Conservation (phyloP, 1,284 basidiomycete genomes). For the Marasmius fiardii region DNA sequence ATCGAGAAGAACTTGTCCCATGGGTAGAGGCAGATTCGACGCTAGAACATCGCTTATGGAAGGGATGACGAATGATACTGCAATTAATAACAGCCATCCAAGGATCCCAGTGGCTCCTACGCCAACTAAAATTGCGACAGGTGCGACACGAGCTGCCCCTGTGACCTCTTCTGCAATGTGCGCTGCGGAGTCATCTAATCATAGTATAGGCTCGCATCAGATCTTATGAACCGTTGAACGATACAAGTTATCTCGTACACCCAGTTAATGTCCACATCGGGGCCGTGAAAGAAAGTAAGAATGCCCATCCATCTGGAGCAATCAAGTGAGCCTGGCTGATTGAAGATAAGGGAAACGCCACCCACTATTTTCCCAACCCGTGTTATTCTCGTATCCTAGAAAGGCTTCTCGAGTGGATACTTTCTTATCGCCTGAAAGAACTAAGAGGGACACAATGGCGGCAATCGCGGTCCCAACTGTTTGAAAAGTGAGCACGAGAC, state of each 20-base stretch:
- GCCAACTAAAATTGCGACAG: constrained; percentile 71
- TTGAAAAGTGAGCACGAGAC: constrained; percentile 13
- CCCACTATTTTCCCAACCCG: constrained; percentile 61
- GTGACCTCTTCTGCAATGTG: constrained; percentile 75
- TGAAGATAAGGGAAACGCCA: constrained; percentile 9
- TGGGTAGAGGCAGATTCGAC: constrained; percentile 55
- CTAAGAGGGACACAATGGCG: constrained; percentile 55
- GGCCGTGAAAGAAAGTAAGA: constrained; percentile 66
- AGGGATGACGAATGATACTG: constrained; percentile 59
- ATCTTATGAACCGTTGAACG: background rate
- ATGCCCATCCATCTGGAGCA: constrained; percentile 62
- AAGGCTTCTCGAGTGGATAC: constrained; percentile 69
- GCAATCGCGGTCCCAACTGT: constrained; percentile 58
- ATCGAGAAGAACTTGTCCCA: constrained; percentile 69
- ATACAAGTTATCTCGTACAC: constrained; percentile 36
- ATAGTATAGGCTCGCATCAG: background rate
- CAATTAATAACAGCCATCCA: constrained; percentile 63
- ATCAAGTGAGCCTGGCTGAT: background rate
- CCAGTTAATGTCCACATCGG: constrained; percentile 79
- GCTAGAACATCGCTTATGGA: constrained; percentile 52
- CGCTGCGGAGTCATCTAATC: constrained; percentile 70
- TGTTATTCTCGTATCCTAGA: constrained; percentile 67
- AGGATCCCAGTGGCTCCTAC: constrained; percentile 57
- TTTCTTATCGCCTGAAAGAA: constrained; percentile 49
- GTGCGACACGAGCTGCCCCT: constrained; percentile 64